These are phyloP conservation scores for Alternaria novae-zelandiae DNA, from an alignment of 2,329 filamentous ascomycete genomes.

Conservation along the genomic window DNA sequence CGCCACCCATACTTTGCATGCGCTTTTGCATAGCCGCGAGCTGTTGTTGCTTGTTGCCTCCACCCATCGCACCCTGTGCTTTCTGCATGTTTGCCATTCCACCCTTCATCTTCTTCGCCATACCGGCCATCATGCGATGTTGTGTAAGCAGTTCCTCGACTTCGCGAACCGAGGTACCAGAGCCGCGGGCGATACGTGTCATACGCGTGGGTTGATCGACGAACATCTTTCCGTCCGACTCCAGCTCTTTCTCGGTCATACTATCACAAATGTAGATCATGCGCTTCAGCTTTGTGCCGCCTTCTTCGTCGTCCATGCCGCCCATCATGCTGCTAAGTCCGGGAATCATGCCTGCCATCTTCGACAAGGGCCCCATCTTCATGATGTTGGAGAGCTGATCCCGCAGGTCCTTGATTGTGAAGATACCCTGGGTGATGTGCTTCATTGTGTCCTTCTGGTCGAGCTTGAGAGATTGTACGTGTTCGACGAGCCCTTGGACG, in stretches of 20 bases:
- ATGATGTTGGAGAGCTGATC: conserved; percentile 98
- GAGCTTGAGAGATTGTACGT: conserved; percentile 92
- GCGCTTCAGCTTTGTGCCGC: conserved; percentile 88
- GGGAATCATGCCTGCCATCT: conserved; percentile 99
- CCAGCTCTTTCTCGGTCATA: conserved; percentile 95
- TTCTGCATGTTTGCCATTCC: conserved; percentile 98
- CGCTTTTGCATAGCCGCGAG: conserved; percentile 97
- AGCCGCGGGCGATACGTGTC: conserved; percentile 88
- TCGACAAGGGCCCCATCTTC: conserved; percentile 98
- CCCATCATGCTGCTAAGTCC: conserved; percentile 93
- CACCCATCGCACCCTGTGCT: conserved; percentile 88
- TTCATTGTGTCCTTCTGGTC: conserved; percentile 99
- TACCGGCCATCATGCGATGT: conserved; percentile 97
- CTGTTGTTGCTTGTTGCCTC: conserved; percentile 90
- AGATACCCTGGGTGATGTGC: conserved; percentile 95
- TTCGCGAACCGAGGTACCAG: conserved; percentile 87
- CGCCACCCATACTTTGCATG: conserved; percentile 85
- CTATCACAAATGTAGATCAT: conserved; percentile 99
- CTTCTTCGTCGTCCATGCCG: conserved; percentile 96
- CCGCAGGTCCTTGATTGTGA: conserved; percentile 90
- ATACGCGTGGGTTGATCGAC: conserved; percentile 91
- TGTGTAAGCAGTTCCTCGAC: conserved; percentile 98
- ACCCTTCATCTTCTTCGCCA: conserved; percentile 99
- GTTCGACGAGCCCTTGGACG: conserved; percentile 92
- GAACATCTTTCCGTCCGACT: conserved; percentile 93